Evolutionary conservation across 345 rosid genomes (phyloP).

Genomic region (Syzygium grande): DNA sequence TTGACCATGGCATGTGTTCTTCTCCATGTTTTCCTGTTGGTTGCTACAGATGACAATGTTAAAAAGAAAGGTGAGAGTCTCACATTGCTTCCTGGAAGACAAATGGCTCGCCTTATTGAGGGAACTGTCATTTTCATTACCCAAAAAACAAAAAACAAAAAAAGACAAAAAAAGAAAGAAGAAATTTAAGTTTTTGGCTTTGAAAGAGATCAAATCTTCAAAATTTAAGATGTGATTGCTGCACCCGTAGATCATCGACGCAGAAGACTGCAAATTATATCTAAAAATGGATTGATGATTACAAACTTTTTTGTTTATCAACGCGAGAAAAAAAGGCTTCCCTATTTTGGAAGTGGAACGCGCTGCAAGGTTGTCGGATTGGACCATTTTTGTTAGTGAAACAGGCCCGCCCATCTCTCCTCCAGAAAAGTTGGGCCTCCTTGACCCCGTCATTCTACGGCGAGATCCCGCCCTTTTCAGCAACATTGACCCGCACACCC

Average conservation of each 20-base stretch:
- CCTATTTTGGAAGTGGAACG: not conserved
- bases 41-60: not conserved
- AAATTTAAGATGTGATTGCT: not conserved
- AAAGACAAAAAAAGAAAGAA: not conserved
- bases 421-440: not conserved
- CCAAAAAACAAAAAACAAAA: no score
- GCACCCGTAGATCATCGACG: not conserved
- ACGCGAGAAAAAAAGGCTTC: not conserved
- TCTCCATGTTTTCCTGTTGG: no score
- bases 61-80: no score
- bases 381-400: not conserved
- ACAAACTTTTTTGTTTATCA: not conserved
- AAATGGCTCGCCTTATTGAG: fast-evolving
- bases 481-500: not conserved
- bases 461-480: not conserved
- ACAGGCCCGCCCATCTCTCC: not conserved
- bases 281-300: not conserved
- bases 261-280: not conserved
- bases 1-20: no score
- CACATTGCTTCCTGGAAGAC: no score
- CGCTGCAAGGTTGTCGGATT: not conserved
- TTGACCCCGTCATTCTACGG: not conserved
- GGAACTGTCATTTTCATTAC: not conserved
- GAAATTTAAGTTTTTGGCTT: not conserved
- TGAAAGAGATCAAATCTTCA: not conserved